Evolutionary conservation across 306 rosid genomes (phyloP).

Genomic region (Acacia acuminata): DNA sequence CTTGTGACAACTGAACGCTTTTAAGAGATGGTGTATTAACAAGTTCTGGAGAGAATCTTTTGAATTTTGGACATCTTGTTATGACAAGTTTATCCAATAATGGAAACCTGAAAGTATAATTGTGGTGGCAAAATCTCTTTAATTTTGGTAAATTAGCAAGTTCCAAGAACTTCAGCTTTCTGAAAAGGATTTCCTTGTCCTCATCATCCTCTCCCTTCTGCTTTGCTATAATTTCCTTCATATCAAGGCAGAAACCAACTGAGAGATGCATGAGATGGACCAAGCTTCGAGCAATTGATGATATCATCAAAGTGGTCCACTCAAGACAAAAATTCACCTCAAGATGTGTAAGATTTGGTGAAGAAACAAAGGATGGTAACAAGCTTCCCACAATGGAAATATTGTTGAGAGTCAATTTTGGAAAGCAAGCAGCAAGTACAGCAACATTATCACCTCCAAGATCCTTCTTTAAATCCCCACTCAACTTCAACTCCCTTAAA

Average conservation of each 20-base stretch:
- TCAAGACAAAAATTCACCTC: rapidly evolving
- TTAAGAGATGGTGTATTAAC: no score
- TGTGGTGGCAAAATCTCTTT: background rate
- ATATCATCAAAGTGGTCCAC: background rate
- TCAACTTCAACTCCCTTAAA: no score
- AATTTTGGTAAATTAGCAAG: background rate
- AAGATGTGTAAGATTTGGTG: background rate
- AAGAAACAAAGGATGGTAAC: no score
- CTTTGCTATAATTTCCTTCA: background rate
- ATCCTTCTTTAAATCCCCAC: no score
- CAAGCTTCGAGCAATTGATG: background rate
- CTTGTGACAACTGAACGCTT: no score
- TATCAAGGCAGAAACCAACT: rapidly evolving
- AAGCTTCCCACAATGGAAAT: no score
- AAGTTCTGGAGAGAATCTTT: no score
- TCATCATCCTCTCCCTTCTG: background rate
- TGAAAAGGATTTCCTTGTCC: background rate
- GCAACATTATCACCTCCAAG: no score
- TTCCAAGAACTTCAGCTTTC: background rate
- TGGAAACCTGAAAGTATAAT: no score
- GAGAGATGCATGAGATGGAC: background rate
- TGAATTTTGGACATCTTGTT: background rate
- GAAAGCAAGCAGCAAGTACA: no score
- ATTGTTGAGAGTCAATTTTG: no score
- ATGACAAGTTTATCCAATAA: no score